phyloP scores from a whole-genome alignment of 2,329 filamentous ascomycete species.

The Arthrobotrys conoides region DNA sequence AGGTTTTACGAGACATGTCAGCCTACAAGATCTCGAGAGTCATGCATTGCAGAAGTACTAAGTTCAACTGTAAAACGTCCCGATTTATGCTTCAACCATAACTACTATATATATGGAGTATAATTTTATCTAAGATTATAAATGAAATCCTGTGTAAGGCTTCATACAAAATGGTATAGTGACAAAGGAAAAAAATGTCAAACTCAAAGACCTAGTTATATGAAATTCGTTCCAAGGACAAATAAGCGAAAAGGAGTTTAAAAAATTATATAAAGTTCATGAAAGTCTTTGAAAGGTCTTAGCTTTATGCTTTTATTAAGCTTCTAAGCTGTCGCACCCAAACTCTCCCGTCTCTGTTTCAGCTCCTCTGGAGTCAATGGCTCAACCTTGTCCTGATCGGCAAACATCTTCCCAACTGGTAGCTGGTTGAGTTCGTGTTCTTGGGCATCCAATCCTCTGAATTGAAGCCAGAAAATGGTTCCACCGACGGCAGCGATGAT shows the following conservation, averaged over 20 bases:
- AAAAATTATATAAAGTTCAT: slow-evolving; percentile 7
- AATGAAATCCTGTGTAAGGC: neutral
- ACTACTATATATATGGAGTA: no score
- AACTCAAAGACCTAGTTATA: neutral
- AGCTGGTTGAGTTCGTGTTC: slow-evolving; percentile 80
- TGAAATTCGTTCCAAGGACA: slow-evolving; percentile 1
- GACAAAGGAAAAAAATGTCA: neutral
- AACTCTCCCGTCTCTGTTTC: slow-evolving; percentile 37
- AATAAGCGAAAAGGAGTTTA: neutral
- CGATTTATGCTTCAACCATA: no score
- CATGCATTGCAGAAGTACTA: no score
- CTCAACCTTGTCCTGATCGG: slow-evolving; percentile 37
- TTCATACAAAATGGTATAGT: slow-evolving; percentile 3
- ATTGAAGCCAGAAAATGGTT: slow-evolving; percentile 77
- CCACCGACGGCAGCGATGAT: slow-evolving; percentile 76
- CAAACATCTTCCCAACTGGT: slow-evolving; percentile 62
- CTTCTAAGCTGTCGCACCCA: slow-evolving; percentile 38
- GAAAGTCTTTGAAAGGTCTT: neutral
- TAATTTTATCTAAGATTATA: neutral
- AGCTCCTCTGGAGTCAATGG: slow-evolving; percentile 49
- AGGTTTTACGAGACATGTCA: no score
- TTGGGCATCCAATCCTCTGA: slow-evolving; percentile 75
- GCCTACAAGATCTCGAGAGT: no score
- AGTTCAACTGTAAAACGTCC: no score
- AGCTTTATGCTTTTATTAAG: neutral